Evolutionary conservation across 176 grass and related monocot genomes (phyloP), one percentile per base, ranked within the genome.

Genomic region (Triticum aestivum): DNA sequence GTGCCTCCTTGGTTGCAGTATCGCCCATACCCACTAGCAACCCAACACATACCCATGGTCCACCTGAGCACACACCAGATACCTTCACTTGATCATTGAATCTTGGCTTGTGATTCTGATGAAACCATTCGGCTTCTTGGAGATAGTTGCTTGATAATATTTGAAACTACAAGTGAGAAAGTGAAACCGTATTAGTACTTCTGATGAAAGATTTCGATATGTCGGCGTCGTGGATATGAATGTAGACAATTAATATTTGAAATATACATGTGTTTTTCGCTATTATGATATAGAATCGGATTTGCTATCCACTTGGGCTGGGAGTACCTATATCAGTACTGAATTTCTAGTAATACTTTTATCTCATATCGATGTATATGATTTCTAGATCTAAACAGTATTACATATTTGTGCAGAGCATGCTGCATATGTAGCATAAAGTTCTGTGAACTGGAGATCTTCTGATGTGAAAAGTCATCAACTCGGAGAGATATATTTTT

Each of bases 41-140:
- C 24, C 62, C 72, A 21, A 78, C 72, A 56, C 24, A 27, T 21
- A 59, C 73, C 4, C 62, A 79, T 79, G 66, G 77, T 11, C 37
- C 76, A 10, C 85, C 73, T 32, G 78, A 59, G 69, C 68, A 80
- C 11, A 83, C 24, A 13, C 29, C 42, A 20, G 84, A 86, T 5
- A 78, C 4, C n/a, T 79, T 83, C 26, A 77, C 75, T 9, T 87
- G 89, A 47, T 91, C 85, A 18, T 72, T 26, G 39, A 87, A 88
- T 23, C 12, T 79, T 51, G 85, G 85, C 62, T 65, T 75, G 69
- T 65, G 38, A 32, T 44, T 65, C 15, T n/a, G 11, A 35, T 69
- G 80, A 32, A 9, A 86, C 85, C 89, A 91, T 82, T 91, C 80
- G 10, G 84, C 72, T 91, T 91, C 85, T 79, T 84, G 84, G 66